phyloP scores from a whole-genome alignment of 2,329 filamentous ascomycete species.

The Microsporum audouinii region DNA sequence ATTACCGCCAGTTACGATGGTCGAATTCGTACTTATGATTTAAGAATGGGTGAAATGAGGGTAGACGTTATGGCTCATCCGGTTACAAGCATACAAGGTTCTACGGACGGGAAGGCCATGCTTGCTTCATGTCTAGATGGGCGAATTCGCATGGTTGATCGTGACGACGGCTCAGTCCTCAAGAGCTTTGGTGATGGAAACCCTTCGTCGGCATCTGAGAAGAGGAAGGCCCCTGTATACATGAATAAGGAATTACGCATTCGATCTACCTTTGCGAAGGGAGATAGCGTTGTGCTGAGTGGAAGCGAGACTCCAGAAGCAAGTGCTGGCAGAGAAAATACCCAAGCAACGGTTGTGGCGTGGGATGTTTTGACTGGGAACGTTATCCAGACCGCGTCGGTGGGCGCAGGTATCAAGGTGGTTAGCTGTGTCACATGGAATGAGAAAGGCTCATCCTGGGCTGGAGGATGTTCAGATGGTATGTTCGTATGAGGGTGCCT shows the following conservation, averaged over 20 bases:
- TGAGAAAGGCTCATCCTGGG: slow-evolving; percentile 30
- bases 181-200: slow-evolving; percentile 51
- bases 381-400: slow-evolving; percentile 48
- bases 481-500: slow-evolving; percentile 5
- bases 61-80: slow-evolving; percentile 55
- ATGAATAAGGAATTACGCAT: slow-evolving; percentile 62
- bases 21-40: slow-evolving; percentile 67
- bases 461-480: slow-evolving; percentile 34
- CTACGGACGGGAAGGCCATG: slow-evolving; percentile 60
- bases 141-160: slow-evolving; percentile 69
- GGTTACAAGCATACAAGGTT: slow-evolving; percentile 65
- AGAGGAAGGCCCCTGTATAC: slow-evolving; percentile 23
- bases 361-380: slow-evolving; percentile 77
- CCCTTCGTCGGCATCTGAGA: neutral
- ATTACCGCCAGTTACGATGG: slow-evolving; percentile 75
- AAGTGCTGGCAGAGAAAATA: slow-evolving; percentile 7
- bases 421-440: slow-evolving; percentile 39
- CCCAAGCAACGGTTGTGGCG: slow-evolving; percentile 36
- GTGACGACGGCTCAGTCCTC: slow-evolving; percentile 59
- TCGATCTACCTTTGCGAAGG: slow-evolving; percentile 60
- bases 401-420: slow-evolving; percentile 31
- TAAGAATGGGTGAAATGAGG: slow-evolving; percentile 59
- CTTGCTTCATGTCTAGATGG: slow-evolving; percentile 67
- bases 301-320: slow-evolving; percentile 64
- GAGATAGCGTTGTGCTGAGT: slow-evolving; percentile 65